Conservation (phyloP, 2,329 filamentous ascomycete species). For the Sporothrix inflata region DNA sequence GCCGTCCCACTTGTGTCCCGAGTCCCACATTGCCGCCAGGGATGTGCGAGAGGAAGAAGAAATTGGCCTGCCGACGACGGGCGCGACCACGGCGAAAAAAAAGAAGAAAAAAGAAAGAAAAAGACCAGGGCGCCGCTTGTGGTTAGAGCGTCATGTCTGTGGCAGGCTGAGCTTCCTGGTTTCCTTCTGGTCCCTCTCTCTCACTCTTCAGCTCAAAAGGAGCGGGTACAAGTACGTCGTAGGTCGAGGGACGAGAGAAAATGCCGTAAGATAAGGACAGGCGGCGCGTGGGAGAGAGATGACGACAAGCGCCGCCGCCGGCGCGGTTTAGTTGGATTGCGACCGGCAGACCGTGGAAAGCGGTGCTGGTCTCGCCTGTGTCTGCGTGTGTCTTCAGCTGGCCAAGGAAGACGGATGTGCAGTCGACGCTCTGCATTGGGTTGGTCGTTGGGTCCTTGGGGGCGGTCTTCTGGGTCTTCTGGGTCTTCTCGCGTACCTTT, state of each 20-base stretch:
- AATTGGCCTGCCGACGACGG: background rate
- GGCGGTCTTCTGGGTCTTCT: background rate
- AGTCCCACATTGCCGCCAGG: constrained; percentile 25
- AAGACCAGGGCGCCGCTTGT: background rate
- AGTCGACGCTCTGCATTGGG: background rate
- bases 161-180: background rate
- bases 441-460: background rate
- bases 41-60: background rate
- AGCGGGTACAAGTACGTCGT: too few species aligned
- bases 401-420: background rate
- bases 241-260: background rate
- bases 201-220: too few species aligned
- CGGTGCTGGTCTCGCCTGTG: background rate
- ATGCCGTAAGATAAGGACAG: constrained; percentile 23
- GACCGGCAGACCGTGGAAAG: background rate
- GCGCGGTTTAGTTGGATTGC: constrained; percentile 14
- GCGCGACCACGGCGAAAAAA: background rate
- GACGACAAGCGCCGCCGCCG: constrained; percentile 18
- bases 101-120: background rate
- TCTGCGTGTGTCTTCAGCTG: constrained; percentile 6
- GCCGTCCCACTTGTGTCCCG: too few species aligned
- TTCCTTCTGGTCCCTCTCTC: too few species aligned
- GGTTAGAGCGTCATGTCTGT: constrained; percentile 14
- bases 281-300: constrained; percentile 5
- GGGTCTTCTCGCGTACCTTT: background rate